Evolutionary conservation across 768 basidiomycete genomes (phyloP), one percentile per base, ranked within the genome.

Genomic region (Mycena capillaripes): DNA sequence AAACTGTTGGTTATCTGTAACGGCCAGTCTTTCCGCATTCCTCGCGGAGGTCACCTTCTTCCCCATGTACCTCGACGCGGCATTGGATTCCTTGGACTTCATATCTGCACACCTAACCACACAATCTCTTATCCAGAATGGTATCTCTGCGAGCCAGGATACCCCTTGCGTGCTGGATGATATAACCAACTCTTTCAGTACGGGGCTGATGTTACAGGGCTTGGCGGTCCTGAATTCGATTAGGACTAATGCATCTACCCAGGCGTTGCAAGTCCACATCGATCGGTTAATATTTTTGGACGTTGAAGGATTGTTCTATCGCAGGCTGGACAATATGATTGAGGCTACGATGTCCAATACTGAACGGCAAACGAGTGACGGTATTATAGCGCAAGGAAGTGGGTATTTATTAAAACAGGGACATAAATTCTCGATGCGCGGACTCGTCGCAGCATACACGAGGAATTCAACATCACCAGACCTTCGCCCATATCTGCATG

Each of bases 191-290:
- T 36, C 34, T 6, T 36, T 36, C 12, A 36, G 34, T 12, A 36
- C 34, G 12, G 34, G 34, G 7, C 34, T 36, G 7, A 36, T 36
- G 34, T 6, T 36, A 6, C 34, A 36, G 12, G 34, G 34, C 34
- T 36, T 36, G 34, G 34, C 34, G 7, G 34, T 36, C 7, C 12
- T 36, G 12, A 6, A 12, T 36, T 72, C 71, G 19, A 11, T 67
- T 19, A 72, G 56, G n/a, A 27, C 36, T 12, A 56, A 60, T 48
- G 29, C 57, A 19, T 16, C 29, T 3, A 72, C 57, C 10, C 65
- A 72, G 56, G 29, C 40, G 2, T 42, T 66, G 71, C 67, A 25
- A 23, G 34, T 66, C 17, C 7, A 50, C 48, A 36, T 36, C 12
- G 12, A 36, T 36, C 34, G 12, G 6, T 36, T 36, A 36, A 6